phyloP scores from a whole-genome alignment of 2,329 filamentous ascomycete species.

The Leptographium procerum region DNA sequence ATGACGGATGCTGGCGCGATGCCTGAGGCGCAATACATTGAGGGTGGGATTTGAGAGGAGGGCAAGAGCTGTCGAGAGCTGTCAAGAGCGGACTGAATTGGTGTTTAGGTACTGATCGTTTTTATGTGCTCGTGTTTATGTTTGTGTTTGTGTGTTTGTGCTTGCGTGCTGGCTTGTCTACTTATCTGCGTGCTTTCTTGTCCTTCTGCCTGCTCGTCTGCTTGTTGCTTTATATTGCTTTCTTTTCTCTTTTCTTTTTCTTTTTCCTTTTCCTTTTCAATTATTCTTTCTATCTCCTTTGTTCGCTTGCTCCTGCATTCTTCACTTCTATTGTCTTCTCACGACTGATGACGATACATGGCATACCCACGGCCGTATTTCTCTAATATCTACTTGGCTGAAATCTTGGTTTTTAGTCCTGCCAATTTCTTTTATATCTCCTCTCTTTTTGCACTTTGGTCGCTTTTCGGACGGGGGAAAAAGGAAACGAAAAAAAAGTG shows the following conservation, averaged over 20 bases:
- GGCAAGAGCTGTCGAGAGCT: too few species aligned
- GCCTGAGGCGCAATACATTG: conserved; percentile 20
- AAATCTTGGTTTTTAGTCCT: not conserved
- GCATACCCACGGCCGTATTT: not conserved
- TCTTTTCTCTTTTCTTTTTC: not conserved
- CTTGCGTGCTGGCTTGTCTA: too few species aligned
- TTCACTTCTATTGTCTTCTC: not conserved
- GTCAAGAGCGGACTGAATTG: too few species aligned
- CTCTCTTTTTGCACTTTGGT: not conserved
- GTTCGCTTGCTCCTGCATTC: not conserved
- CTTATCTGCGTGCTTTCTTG: not conserved
- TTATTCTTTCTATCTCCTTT: not conserved
- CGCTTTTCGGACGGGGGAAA: not conserved
- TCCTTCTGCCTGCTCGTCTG: too few species aligned
- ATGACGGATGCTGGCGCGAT: conserved; percentile 17
- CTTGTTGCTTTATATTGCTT: not conserved
- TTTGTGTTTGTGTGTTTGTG: too few species aligned
- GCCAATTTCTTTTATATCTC: not conserved
- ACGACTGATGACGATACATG: not conserved
- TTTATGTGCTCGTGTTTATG: too few species aligned
- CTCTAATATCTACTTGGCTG: not conserved
- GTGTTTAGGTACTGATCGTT: not conserved
- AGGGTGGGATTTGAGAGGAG: conserved; percentile 21
- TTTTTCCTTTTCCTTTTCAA: not conserved
- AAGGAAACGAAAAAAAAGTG: not conserved